Base-by-base conservation (phyloP, 2,329 filamentous ascomycete species). In the Akanthomyces muscarius region DNA sequence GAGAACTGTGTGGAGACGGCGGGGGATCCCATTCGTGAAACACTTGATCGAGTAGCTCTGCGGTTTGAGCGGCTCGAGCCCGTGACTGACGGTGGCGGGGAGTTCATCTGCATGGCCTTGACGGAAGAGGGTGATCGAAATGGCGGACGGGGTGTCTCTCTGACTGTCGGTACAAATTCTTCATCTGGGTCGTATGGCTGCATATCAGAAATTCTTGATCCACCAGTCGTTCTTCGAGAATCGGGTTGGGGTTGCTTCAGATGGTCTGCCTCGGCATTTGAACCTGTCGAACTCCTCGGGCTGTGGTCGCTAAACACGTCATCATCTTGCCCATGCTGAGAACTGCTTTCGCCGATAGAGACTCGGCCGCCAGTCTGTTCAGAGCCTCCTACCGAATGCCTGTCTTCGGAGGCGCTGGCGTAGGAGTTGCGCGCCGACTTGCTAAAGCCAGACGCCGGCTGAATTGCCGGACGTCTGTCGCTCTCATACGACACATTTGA, bases 51-150 rank as follows among this genome's bases (percentile, higher is more conserved):
- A 8, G 72, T 73, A 5, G 68, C 67, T 30, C 80, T 80, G 65
- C 83, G 84, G n/a, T 75, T 73, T 0, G 84, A 83, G 11, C 83
- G 80, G 7, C 84, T 80, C 2, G 85, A 84, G n/a, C 79, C 81
- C 55, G 78, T 75, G n/a, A 81, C 76, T 0, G 86, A 87, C 0
- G 81, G 77, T 0, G 86, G 78, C 0, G 87, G 88, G 0, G 88
- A 90, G 2, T 83, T 83, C 86, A 91, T 89, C 67, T 91, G 89
- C 75, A 91, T 81, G 1, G 87, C 86, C 56, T 86, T 85, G 8
- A 91, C 84, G 14, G 86, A 87, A 1, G 88, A 89, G 0, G 89
- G 85, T 14, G 88, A 89, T 54, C 88, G 82, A 71, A 92, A 91
- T 1, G 85, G 82, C 5, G 86, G 84, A 3, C 89, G 83, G 10